phyloP scores from a whole-genome alignment of 2,329 filamentous ascomycete species.

The Exophiala mesophila region DNA sequence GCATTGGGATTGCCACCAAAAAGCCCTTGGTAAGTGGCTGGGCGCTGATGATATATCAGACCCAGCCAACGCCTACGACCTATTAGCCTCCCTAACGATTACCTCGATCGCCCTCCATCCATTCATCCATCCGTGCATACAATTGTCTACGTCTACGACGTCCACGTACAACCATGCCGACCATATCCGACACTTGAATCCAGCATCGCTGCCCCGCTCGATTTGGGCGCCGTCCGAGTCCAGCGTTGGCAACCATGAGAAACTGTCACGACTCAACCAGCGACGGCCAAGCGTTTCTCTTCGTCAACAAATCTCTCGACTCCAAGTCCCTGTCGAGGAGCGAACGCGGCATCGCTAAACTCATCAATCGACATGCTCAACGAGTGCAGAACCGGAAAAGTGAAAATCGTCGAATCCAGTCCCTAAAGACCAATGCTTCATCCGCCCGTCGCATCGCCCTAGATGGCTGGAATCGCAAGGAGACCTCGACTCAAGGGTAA shows the following conservation, averaged over 20 bases:
- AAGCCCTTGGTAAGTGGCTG: too few species aligned
- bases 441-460: slow-evolving; percentile 21
- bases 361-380: slow-evolving; percentile 23
- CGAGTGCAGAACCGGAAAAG: slow-evolving; percentile 19
- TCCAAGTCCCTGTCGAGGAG: slow-evolving; percentile 23
- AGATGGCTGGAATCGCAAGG: slow-evolving; percentile 22
- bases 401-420: slow-evolving; percentile 14
- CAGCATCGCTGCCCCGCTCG: slow-evolving; percentile 1
- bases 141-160: too few species aligned
- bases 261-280: slow-evolving; percentile 11
- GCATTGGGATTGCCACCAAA: too few species aligned
- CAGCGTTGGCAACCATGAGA: slow-evolving; percentile 19
- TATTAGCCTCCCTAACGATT: too few species aligned
- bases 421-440: slow-evolving; percentile 18
- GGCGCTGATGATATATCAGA: too few species aligned
- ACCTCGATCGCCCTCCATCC: too few species aligned
- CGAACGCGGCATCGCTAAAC: slow-evolving; percentile 20
- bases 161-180: too few species aligned
- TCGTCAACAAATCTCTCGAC: slow-evolving; percentile 23
- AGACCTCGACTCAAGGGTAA: too few species aligned
- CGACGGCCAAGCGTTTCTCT: slow-evolving; percentile 17
- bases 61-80: too few species aligned
- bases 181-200: too few species aligned
- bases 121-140: too few species aligned
- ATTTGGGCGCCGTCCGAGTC: slow-evolving; percentile 1